Evolutionary conservation across 495 filamentous ascomycete species (phyloP), one percentile per base, ranked within the genome.

Genomic region (Cenococcum geophilum): DNA sequence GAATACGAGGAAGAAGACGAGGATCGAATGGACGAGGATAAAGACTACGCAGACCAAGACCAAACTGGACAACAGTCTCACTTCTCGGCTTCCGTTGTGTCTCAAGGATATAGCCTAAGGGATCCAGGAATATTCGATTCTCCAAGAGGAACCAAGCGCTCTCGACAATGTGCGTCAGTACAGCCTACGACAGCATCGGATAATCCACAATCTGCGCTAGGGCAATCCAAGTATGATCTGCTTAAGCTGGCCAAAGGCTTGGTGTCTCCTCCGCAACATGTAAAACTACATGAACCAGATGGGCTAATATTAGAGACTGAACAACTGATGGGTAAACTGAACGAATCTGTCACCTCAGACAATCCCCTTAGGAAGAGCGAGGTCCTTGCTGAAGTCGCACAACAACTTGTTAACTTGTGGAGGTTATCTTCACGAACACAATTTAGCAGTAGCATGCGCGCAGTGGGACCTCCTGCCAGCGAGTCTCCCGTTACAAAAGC

Each of bases 401-500:
- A 78, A 40, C 75, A 78, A 55, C 77, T 91, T 45, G 71, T 78
- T 3, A 69, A 74, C 14, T 75, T 85, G 4, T 92, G 89, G 88
- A 75, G 76, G 54, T 70, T 71, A 11, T 76, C 79, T 56, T 71
- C 80, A 4, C 65, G 64, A 50, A 73, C 77, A 54, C 11, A 49
- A 12, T 34, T 43, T 32, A 56, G 20, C 10, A 56, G 54, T 25
- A 56, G 23, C 12, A 37, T 37, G 5, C 34, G 34, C 18, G 23
- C 18, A 20, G 32, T 74, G 71, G 88, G 87, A 1, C 87, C 87
- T 27, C 81, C 79, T 4, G 77, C 83, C 36, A 66, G 78, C 49
- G 80, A 83, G 11, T 74, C 82, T 2, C 67, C 76, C 18, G 76
- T 89, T 35, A 79, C 81, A 47, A 91, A 91, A 69, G 89, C 91